phyloP scores from a whole-genome alignment of 2,329 filamentous ascomycete species.

The Diaporthe longicolla region DNA sequence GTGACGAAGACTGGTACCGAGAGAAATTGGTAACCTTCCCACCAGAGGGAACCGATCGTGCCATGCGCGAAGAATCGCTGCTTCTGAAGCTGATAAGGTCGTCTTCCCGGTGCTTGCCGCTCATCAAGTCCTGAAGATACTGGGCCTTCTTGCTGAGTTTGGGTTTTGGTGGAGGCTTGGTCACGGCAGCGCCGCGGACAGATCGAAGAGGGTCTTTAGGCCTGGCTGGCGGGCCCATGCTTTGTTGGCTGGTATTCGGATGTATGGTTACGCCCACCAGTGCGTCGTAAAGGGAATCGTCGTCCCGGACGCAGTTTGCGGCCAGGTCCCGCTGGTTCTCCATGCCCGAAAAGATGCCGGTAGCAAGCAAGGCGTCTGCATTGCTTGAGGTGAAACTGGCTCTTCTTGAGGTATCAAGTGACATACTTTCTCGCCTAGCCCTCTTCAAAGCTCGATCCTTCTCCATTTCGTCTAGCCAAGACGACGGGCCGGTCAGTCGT shows the following conservation, averaged over 20 bases:
- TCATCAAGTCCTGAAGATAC: slow-evolving; percentile 39
- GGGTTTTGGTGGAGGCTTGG: slow-evolving; percentile 37
- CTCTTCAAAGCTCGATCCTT: slow-evolving; percentile 48
- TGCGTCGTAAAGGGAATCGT: slow-evolving; percentile 43
- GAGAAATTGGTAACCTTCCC: slow-evolving; percentile 42
- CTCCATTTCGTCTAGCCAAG: slow-evolving; percentile 43
- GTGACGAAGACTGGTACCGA: slow-evolving; percentile 41
- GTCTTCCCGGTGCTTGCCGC: slow-evolving; percentile 40
- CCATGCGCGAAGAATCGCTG: slow-evolving; percentile 41
- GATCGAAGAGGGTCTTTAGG: slow-evolving; percentile 42
- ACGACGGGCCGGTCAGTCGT: slow-evolving; percentile 39
- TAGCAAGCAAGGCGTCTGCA: slow-evolving; percentile 58
- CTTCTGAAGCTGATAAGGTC: slow-evolving; percentile 42
- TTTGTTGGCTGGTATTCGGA: slow-evolving; percentile 37
- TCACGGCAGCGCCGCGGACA: slow-evolving; percentile 38
- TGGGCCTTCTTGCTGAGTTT: slow-evolving; percentile 41
- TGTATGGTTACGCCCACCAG: slow-evolving; percentile 41
- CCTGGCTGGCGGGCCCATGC: slow-evolving; percentile 42
- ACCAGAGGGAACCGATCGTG: slow-evolving; percentile 35
- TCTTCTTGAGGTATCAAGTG: slow-evolving; percentile 50
- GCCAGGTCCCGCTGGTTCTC: slow-evolving; percentile 54
- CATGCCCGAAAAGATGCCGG: slow-evolving; percentile 59
- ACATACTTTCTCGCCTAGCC: slow-evolving; percentile 46
- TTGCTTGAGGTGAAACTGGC: slow-evolving; percentile 47
- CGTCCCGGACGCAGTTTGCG: slow-evolving; percentile 53